phyloP scores from a whole-genome alignment of 208 protist species.

The Leishmania lainsoni region DNA sequence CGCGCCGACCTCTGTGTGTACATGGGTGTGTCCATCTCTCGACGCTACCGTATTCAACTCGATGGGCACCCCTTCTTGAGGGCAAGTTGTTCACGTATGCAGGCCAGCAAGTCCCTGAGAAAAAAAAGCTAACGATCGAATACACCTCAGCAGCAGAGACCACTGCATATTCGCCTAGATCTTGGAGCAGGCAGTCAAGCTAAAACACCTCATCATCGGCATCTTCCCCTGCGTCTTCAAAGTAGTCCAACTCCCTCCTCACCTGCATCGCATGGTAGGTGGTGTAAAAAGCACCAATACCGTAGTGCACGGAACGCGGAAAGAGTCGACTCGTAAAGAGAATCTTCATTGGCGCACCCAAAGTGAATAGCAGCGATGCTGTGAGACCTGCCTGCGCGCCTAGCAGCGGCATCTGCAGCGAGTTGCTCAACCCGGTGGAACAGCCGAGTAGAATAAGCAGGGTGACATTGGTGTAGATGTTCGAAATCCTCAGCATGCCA shows the following conservation, averaged over 20 bases:
- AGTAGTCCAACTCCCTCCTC: slow-evolving; percentile 42
- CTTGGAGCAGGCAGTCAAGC: not conserved
- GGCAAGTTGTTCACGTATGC: not conserved
- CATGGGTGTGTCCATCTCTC: not conserved
- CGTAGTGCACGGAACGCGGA: slow-evolving; percentile 57
- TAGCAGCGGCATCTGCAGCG: slow-evolving; percentile 42
- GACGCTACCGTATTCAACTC: not conserved
- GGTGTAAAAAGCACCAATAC: slow-evolving; percentile 62
- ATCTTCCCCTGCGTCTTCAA: slow-evolving; percentile 83
- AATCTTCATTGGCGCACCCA: slow-evolving; percentile 45
- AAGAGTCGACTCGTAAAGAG: slow-evolving; percentile 79
- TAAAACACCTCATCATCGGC: slow-evolving; percentile 42
- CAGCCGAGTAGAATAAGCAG: slow-evolving; percentile 50
- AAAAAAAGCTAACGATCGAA: not conserved
- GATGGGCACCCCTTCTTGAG: not conserved
- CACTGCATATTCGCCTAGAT: not conserved
- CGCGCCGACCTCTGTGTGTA: not conserved
- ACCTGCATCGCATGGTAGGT: slow-evolving; percentile 63
- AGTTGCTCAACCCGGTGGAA: slow-evolving; percentile 47
- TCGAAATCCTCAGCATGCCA: slow-evolving; percentile 52
- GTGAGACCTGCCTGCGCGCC: slow-evolving; percentile 67
- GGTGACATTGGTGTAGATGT: slow-evolving; percentile 69
- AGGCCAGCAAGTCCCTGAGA: not conserved
- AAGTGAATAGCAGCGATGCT: slow-evolving; percentile 52
- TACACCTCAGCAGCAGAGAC: not conserved